Conservation (phyloP, 345 rosid species). For the Heritiera fomes region DNA sequence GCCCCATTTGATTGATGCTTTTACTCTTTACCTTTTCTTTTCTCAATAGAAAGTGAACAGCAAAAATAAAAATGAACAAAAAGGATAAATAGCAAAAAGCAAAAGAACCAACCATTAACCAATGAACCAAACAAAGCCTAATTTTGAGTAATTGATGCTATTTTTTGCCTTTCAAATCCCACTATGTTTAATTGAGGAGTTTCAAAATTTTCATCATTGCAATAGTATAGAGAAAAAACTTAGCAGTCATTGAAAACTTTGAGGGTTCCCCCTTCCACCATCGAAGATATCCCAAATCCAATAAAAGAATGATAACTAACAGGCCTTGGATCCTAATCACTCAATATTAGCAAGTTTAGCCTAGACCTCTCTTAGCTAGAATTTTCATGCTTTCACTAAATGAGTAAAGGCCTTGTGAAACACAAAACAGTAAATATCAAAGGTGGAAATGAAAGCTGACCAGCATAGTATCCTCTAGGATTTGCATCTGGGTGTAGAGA, state of each 20-base stretch:
- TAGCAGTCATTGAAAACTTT: too few relatives aligned
- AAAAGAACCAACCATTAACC: too few relatives aligned
- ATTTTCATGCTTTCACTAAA: not conserved
- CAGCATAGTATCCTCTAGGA: slow-evolving; percentile 78
- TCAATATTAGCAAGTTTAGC: slow-evolving; percentile 36
- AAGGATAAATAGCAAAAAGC: too few relatives aligned
- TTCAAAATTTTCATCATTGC: too few relatives aligned
- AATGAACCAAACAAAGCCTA: not conserved
- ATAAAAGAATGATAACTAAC: slow-evolving; percentile 12
- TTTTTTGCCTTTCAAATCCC: not conserved
- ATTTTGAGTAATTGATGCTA: not conserved
- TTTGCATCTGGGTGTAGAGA: slow-evolving; percentile 77
- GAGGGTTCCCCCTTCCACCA: too few relatives aligned
- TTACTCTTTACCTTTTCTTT: too few relatives aligned
- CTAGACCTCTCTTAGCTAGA: not conserved
- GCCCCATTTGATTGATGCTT: too few relatives aligned
- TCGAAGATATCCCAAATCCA: slow-evolving; percentile 26
- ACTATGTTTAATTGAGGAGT: not conserved
- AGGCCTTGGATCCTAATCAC: not conserved
- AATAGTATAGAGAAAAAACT: too few relatives aligned
- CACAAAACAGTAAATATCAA: not conserved
- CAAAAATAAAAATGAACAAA: too few relatives aligned
- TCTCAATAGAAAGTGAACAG: too few relatives aligned
- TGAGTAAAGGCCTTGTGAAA: not conserved
- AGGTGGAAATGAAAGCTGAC: slow-evolving; percentile 37